Evolutionary conservation across 148 eudicot species (phyloP).

Genomic region (Silene latifolia): DNA sequence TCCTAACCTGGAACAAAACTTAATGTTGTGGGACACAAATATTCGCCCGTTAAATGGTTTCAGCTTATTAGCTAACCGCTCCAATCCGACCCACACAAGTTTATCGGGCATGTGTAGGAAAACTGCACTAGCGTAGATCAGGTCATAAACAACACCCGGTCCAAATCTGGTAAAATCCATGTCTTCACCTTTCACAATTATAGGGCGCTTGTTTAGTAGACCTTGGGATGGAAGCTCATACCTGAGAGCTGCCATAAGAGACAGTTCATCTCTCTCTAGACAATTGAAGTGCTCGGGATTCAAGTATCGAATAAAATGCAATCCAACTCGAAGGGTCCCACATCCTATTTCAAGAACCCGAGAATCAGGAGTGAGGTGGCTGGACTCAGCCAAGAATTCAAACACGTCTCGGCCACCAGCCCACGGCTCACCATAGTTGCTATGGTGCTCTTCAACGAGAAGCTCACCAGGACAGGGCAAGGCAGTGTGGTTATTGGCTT

Average conservation of each 20-base stretch:
- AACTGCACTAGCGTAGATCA: conserved; percentile 96
- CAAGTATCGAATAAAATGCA: conserved; percentile 83
- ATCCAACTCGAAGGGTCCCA: conserved; percentile 94
- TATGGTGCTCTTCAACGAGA: conserved; percentile 94
- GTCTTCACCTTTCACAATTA: conserved; percentile 81
- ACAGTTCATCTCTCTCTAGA: conserved; percentile 91
- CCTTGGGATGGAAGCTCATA: conserved; percentile 97
- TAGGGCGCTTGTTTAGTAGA: conserved; percentile 72
- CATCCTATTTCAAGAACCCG: conserved; percentile 94
- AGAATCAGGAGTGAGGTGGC: conserved; percentile 52
- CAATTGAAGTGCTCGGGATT: conserved; percentile 74
- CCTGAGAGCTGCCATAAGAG: conserved; percentile 89
- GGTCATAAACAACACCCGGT: conserved; percentile 51
- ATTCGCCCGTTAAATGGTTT: conserved; percentile 77
- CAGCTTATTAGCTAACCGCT: conserved; percentile 58
- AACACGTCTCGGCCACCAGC: conserved; percentile 96
- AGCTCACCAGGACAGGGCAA: conserved; percentile 90
- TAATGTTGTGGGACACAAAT: conserved; percentile 84
- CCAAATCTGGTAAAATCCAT: conserved; percentile 86
- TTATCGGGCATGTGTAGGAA: conserved; percentile 94
- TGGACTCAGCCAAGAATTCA: conserved; percentile 76
- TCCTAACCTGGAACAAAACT: conserved; percentile 93
- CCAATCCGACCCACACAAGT: conserved; percentile 93
- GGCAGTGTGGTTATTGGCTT: conserved; percentile 74
- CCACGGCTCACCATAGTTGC: conserved; percentile 99